phyloP scores from a whole-genome alignment of 192 early-diverging fungal species.

The Gigaspora rosea region DNA sequence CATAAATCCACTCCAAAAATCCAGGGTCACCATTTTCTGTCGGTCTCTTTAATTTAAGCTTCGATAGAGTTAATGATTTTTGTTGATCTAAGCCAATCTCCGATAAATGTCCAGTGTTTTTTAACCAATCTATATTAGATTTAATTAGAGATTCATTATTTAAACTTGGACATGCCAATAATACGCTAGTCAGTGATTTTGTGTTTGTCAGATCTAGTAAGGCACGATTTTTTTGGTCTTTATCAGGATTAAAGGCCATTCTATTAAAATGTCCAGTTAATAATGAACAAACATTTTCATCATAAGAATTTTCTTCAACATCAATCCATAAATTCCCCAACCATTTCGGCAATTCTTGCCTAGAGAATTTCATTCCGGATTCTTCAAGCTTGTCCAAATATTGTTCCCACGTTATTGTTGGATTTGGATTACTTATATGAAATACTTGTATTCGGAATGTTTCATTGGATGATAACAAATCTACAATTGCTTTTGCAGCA shows the following conservation, averaged over 20 bases:
- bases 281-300: background rate
- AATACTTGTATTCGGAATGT: background rate
- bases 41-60: background rate
- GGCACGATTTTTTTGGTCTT: background rate
- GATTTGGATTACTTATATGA: slow-evolving; percentile 9
- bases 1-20: background rate
- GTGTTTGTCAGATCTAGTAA: slow-evolving; percentile 16
- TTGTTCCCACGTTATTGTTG: slow-evolving; percentile 7
- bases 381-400: slow-evolving; percentile 1
- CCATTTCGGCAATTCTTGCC: background rate
- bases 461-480: background rate
- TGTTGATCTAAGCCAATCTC: background rate
- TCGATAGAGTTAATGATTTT: background rate
- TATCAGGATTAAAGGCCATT: background rate
- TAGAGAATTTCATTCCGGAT: slow-evolving; percentile 13
- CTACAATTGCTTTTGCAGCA: slow-evolving; percentile 11
- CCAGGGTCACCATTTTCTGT: background rate
- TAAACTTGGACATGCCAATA: background rate
- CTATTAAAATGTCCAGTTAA: slow-evolving; percentile 13
- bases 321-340: background rate
- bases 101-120: background rate
- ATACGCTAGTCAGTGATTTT: background rate
- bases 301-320: background rate
- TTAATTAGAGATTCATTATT: background rate
- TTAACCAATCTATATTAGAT: slow-evolving; percentile 22